Evolutionary conservation across 208 protist genomes (phyloP).

Genomic region (Vickermania spadyakhi): DNA sequence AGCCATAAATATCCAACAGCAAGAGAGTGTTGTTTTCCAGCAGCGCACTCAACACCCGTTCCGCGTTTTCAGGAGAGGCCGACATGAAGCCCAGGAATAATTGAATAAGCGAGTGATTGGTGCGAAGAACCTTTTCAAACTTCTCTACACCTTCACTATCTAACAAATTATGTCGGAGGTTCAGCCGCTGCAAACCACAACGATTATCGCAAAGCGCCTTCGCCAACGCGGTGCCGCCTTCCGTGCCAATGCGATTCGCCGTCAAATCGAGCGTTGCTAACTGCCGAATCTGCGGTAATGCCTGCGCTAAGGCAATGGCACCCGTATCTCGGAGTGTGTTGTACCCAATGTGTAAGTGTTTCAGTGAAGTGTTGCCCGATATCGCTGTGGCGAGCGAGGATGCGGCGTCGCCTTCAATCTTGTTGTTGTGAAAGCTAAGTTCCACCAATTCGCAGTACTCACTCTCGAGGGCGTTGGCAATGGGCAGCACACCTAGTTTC

Average conservation of each 20-base stretch:
- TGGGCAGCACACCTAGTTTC: slow-evolving; percentile 73
- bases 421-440: slow-evolving; percentile 87
- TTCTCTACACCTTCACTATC: slow-evolving; percentile 57
- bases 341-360: slow-evolving; percentile 86
- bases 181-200: slow-evolving; percentile 76
- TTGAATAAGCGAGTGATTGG: slow-evolving; percentile 80
- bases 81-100: slow-evolving; percentile 90
- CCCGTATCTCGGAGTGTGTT: slow-evolving; percentile 76
- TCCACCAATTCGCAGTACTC: slow-evolving; percentile 63
- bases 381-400: slow-evolving; percentile 48
- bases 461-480: slow-evolving; percentile 47
- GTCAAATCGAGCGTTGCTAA: slow-evolving; percentile 83
- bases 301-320: slow-evolving; percentile 51
- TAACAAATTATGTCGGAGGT: slow-evolving; percentile 78
- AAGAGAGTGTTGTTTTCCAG: slow-evolving; percentile 51
- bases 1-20: slow-evolving; percentile 79
- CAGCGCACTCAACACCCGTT: slow-evolving; percentile 42
- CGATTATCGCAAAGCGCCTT: slow-evolving; percentile 32
- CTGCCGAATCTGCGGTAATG: slow-evolving; percentile 28
- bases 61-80: slow-evolving; percentile 44
- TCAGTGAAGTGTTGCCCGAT: slow-evolving; percentile 37
- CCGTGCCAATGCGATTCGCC: slow-evolving; percentile 71
- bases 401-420: slow-evolving; percentile 70
- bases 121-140: slow-evolving; percentile 50
- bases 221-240: slow-evolving; percentile 55